A percentile compares a stretch with the other conserved stretches of the same genome.
Evolutionary conservation across 108 stramenopile species (phyloP).

Genomic region (Skeletonema tropicum): DNA sequence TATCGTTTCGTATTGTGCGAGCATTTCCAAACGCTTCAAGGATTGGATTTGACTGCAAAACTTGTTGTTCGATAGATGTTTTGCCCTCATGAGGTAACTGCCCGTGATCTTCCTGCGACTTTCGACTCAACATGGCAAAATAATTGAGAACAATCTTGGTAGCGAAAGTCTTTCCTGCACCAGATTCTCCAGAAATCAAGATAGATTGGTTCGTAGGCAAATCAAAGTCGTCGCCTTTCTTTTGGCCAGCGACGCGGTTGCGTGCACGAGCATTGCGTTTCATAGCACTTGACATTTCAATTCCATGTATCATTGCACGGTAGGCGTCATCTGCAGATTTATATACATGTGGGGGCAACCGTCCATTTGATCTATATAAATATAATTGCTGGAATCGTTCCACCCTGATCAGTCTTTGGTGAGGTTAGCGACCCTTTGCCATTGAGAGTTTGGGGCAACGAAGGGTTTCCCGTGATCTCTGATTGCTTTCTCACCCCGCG

Average conservation of each 20-base stretch:
- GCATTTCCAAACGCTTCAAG: slow-evolving; percentile 95
- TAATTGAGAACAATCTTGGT: slow-evolving; percentile 90
- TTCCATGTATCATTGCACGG: slow-evolving; percentile 68
- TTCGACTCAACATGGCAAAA: slow-evolving; percentile 74
- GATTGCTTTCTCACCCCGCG: background rate
- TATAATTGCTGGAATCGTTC: slow-evolving; percentile 30
- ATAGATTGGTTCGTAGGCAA: slow-evolving; percentile 63
- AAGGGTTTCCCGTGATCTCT: background rate
- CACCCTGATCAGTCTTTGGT: slow-evolving; percentile 27
- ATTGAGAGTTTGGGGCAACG: background rate
- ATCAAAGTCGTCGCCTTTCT: slow-evolving; percentile 14
- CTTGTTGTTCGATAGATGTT: slow-evolving; percentile 75
- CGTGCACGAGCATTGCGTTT: slow-evolving; percentile 36
- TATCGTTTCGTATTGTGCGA: slow-evolving; percentile 88
- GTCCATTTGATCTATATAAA: slow-evolving; percentile 31
- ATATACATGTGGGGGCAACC: slow-evolving; percentile 74
- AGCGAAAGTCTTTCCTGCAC: slow-evolving; percentile 90
- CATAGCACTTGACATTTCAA: slow-evolving; percentile 46
- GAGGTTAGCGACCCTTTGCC: background rate
- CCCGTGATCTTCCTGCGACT: slow-evolving; percentile 33
- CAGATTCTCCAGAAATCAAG: slow-evolving; percentile 83
- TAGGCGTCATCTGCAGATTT: slow-evolving; percentile 95
- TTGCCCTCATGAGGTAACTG: slow-evolving; percentile 2
- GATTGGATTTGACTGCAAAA: slow-evolving; percentile 89
- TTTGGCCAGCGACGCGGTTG: slow-evolving; percentile 15